phyloP scores from a whole-genome alignment of 2,329 filamentous ascomycete species.

The Talaromyces sp. region DNA sequence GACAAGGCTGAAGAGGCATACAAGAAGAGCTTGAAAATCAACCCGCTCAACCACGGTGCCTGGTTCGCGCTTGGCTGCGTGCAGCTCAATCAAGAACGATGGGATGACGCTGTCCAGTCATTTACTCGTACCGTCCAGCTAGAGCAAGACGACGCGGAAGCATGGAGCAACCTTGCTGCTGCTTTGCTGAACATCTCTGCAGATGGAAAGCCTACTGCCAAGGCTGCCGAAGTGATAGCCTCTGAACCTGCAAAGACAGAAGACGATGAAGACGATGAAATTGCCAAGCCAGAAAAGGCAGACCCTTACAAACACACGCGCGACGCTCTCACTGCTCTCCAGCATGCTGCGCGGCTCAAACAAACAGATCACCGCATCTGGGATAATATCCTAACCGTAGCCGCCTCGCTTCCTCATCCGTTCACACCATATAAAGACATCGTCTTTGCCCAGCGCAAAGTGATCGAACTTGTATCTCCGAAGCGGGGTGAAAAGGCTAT shows the following conservation, averaged over 20 bases:
- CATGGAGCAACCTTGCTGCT: slow-evolving; percentile 91
- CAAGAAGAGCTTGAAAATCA: slow-evolving; percentile 68
- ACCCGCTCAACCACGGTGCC: slow-evolving; percentile 73
- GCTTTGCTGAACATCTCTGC: slow-evolving; percentile 60
- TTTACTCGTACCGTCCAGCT: slow-evolving; percentile 79
- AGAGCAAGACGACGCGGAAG: slow-evolving; percentile 84
- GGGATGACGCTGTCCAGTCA: slow-evolving; percentile 73
- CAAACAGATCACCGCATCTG: slow-evolving; percentile 89
- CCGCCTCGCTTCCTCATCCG: slow-evolving; percentile 70
- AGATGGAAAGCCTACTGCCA: slow-evolving; percentile 21
- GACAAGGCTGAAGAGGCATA: slow-evolving; percentile 72
- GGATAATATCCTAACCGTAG: slow-evolving; percentile 91
- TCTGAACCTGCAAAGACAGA: slow-evolving; percentile 17
- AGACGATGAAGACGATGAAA: slow-evolving; percentile 25
- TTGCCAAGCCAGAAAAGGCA: slow-evolving; percentile 17
- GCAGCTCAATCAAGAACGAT: slow-evolving; percentile 70
- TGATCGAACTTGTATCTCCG: slow-evolving; percentile 67
- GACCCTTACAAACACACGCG: slow-evolving; percentile 61
- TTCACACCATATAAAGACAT: slow-evolving; percentile 64
- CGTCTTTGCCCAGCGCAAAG: slow-evolving; percentile 65
- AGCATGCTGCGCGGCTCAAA: slow-evolving; percentile 77
- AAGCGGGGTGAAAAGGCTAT: slow-evolving; percentile 70
- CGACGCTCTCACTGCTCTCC: slow-evolving; percentile 79
- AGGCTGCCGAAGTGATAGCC: slow-evolving; percentile 26
- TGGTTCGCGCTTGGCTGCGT: slow-evolving; percentile 94